Conservation (phyloP, 306 rosid genomes). For the Mimosa bimucronata region DNA sequence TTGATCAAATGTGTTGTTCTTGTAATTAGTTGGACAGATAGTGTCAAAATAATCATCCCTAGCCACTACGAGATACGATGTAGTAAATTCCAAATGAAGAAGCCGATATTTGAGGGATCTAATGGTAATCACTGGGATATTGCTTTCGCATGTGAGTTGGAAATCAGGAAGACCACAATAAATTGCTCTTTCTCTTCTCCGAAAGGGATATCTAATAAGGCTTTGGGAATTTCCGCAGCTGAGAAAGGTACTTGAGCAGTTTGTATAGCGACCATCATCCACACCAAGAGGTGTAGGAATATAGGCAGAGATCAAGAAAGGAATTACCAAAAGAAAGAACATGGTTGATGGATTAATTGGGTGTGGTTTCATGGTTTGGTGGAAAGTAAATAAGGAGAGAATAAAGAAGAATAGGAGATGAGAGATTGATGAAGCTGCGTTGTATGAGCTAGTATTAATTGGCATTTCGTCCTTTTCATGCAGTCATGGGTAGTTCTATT, state of each 20-base stretch:
- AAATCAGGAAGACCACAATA: conserved; percentile 31
- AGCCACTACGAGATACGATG: conserved; percentile 7
- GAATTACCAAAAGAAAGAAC: conserved; percentile 2
- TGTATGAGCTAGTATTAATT: not conserved
- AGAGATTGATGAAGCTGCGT: not conserved
- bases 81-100: not conserved
- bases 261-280: not conserved
- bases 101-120: conserved; percentile 29
- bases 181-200: conserved; percentile 3
- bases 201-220: conserved; percentile 41
- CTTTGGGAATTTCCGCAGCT: not conserved
- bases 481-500: not conserved
- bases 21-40: not conserved
- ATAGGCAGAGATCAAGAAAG: conserved; percentile 31
- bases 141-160: not conserved
- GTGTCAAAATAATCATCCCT: conserved; percentile 31
- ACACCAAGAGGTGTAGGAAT: not conserved
- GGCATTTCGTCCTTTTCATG: not conserved
- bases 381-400: not conserved
- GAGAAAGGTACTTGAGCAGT: not conserved
- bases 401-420: not conserved
- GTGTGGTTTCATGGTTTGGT: conserved; percentile 26
- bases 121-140: not conserved
- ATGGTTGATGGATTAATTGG: not conserved
- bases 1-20: conserved; percentile 18